Evolutionary conservation across 169 alveolate species (phyloP).

Genomic region (Plasmodium reichenowi): DNA sequence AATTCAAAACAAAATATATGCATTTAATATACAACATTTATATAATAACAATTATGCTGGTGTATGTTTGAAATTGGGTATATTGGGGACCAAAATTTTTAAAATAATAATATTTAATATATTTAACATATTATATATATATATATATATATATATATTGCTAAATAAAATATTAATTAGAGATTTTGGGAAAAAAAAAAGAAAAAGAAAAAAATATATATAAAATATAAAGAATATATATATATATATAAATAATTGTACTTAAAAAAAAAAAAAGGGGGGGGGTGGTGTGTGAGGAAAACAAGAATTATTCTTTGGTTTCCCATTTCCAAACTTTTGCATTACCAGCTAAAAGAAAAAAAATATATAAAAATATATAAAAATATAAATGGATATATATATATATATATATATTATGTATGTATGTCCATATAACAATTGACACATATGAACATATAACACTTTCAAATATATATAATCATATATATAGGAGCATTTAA

Average conservation of each 20-base stretch:
- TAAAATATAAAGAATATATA: neutral
- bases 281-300: neutral
- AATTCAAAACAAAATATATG: no score
- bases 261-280: conserved; percentile 28
- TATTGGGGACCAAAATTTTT: neutral
- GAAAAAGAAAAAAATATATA: neutral
- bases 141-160: no score
- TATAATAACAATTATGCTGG: no score
- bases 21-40: no score
- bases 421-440: no score
- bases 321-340: conserved; percentile 74
- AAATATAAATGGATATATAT: neutral
- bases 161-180: conserved; percentile 3
- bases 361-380: neutral
- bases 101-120: neutral
- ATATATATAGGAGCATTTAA: neutral
- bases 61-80: no score
- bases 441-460: neutral
- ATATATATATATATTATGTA: neutral
- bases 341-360: conserved; percentile 32
- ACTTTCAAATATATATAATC: neutral
- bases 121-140: no score
- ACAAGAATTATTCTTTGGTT: conserved; percentile 37
- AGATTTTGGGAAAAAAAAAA: conserved; percentile 20
- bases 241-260: neutral